phyloP scores from a whole-genome alignment of 106 monocot genomes.

The Phalaenopsis aphrodite region DNA sequence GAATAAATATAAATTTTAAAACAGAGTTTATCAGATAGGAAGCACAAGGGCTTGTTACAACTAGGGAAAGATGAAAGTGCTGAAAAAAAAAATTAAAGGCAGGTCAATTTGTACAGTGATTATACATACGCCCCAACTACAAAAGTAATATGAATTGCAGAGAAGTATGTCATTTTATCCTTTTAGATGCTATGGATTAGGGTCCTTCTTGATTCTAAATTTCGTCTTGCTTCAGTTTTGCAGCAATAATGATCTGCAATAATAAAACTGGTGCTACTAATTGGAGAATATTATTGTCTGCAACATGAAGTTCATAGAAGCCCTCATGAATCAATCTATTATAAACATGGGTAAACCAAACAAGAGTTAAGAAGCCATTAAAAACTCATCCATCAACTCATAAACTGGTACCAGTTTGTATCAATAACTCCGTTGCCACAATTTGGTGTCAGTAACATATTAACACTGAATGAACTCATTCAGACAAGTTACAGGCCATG shows the following conservation, averaged over 20 bases:
- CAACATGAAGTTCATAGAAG: neutral
- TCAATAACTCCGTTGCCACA: neutral
- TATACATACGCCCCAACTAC: neutral
- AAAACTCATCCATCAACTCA: neutral
- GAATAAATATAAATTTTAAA: neutral
- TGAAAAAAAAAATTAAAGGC: slow-evolving; percentile 1
- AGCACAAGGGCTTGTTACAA: neutral
- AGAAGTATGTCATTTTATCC: neutral
- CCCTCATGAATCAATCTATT: neutral
- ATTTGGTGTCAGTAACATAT: neutral
- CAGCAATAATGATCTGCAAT: neutral
- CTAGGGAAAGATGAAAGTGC: neutral
- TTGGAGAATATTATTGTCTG: neutral
- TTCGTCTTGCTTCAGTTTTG: neutral
- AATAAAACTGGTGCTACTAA: neutral
- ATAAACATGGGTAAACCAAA: neutral
- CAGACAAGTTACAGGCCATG: neutral
- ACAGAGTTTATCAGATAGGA: neutral
- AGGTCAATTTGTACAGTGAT: neutral
- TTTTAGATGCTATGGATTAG: neutral
- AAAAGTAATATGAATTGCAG: neutral
- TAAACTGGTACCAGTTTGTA: neutral
- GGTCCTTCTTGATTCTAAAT: neutral
- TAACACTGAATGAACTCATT: neutral
- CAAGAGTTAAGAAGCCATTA: neutral